These are phyloP conservation scores for Solanum pinnatisectum DNA, from an alignment of 257 asterid species.

Conservation along the genomic window DNA sequence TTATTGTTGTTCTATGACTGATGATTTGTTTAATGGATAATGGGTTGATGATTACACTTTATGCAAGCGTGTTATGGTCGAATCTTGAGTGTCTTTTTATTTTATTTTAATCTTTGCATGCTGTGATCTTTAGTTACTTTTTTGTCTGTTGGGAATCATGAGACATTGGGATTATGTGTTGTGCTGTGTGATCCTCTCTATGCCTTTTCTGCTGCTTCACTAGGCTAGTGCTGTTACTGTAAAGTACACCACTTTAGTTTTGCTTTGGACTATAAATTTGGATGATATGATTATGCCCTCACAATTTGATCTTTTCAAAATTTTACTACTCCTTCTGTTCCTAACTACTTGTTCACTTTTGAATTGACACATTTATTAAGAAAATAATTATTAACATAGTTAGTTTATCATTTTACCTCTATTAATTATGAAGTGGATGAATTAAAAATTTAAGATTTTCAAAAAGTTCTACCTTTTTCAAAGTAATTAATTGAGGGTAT, in stretches of 20 bases:
- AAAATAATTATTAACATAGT: too few species aligned
- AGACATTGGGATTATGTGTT: not conserved
- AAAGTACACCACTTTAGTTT: not conserved
- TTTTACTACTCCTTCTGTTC: too few species aligned
- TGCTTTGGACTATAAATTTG: not conserved
- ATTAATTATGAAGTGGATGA: too few species aligned
- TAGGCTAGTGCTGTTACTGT: not conserved
- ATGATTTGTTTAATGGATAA: not conserved
- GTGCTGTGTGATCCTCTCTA: not conserved
- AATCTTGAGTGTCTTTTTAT: not conserved
- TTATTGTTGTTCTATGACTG: not conserved
- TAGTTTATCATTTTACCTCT: too few species aligned
- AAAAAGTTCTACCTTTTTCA: too few species aligned
- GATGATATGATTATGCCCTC: not conserved
- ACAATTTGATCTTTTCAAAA: not conserved
- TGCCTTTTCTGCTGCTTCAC: not conserved
- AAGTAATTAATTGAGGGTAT: too few species aligned
- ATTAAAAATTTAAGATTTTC: too few species aligned
- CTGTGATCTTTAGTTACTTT: not conserved
- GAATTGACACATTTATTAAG: too few species aligned
- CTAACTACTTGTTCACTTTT: too few species aligned
- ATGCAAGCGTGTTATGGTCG: slow-evolving; percentile 1
- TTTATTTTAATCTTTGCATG: not conserved
- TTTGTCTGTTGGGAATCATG: not conserved
- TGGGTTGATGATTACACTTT: not conserved